These are phyloP conservation scores for Cyberlindnera samutprakarnensis DNA, from an alignment of 805 yeast species.

Conservation along the genomic window DNA sequence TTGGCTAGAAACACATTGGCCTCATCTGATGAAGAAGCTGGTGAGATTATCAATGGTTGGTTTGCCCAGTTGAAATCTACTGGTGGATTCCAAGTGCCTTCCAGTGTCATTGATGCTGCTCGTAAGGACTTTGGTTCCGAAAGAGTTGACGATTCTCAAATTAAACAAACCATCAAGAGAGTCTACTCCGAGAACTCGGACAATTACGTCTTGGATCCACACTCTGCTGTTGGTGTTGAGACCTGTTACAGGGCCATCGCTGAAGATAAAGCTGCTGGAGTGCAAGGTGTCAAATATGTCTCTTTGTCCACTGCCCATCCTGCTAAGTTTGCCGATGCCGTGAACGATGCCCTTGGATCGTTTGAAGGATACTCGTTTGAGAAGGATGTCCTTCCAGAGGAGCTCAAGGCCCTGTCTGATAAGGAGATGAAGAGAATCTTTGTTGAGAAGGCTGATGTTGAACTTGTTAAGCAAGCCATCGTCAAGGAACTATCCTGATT, in stretches of 20 bases:
- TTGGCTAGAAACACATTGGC: conserved; percentile 69
- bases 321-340: conserved; percentile 96
- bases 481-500: conserved; percentile 49
- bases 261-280: conserved; percentile 33
- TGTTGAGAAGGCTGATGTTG: conserved; percentile 65
- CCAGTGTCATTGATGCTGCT: conserved; percentile 59
- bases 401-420: conserved; percentile 62
- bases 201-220: conserved; percentile 89
- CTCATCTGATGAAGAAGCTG: conserved; percentile 51
- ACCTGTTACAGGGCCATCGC: conserved; percentile 60
- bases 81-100: conserved; percentile 71
- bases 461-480: conserved; percentile 67
- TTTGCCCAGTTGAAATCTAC: conserved; percentile 68
- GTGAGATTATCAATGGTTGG: conserved; percentile 63
- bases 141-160: conserved; percentile 71
- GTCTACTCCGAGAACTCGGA: conserved; percentile 51
- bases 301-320: conserved; percentile 98
- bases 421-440: conserved; percentile 69
- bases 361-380: conserved; percentile 79
- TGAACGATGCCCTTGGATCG: conserved; percentile 63
- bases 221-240: conserved; percentile 89
- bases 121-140: conserved; percentile 65
- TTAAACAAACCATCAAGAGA: conserved; percentile 68
- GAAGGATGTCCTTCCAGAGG: conserved; percentile 81
- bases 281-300: conserved; percentile 39